Evolutionary conservation across 2,329 filamentous ascomycete species (phyloP), one percentile per base, ranked within the genome.

Genomic region (Monosporascus sp.): DNA sequence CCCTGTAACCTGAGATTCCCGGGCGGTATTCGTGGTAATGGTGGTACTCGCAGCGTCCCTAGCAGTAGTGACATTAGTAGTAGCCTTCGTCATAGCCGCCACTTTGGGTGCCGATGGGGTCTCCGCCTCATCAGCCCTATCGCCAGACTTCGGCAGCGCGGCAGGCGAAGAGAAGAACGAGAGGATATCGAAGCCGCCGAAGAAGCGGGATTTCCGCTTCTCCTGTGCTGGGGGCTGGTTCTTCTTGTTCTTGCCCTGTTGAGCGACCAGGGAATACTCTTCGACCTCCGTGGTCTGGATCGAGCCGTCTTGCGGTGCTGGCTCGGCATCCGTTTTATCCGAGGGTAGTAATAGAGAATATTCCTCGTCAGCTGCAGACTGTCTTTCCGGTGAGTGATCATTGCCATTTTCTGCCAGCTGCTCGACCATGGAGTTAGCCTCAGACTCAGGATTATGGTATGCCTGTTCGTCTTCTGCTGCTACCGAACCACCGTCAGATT

Each of bases 151-250:
- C 2, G 74, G 74, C 26, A 74, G 58, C 7, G 65, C 59, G 0
- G 75, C 74, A 1, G 81, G 80, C 3, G 81, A 84, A 0, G 81
- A 84, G 62, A 84, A 84, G 63, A 84, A 84, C 7, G 73, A 71
- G 6, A 78, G 73, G 2, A 84, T 68, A 50, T 82, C 76, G 50
- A 78, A 75, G 22, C 68, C 57, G 15, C 66, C 60, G 48, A 68
- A 65, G 35, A 66, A 54, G 7, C 64, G 52, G 41, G 62, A 61
- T 38, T 63, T 65, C 9, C 43, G 43, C 22, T 46, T 46, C 22
- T 8, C 43, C 11, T 28, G 28, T 11, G 3, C 28, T 46, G 15
- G n/a, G 7, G 2, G 58, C 50, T 7, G 60, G 50, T 5, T 56
- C 47, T 31, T 62, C 54, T 44, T 65, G 63, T 49, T 65, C 56